A percentile compares a stretch with the other conserved stretches of the same genome.
phyloP scores from a whole-genome alignment of 2,329 filamentous ascomycete genomes.

The Pochonia chlamydosporia region DNA sequence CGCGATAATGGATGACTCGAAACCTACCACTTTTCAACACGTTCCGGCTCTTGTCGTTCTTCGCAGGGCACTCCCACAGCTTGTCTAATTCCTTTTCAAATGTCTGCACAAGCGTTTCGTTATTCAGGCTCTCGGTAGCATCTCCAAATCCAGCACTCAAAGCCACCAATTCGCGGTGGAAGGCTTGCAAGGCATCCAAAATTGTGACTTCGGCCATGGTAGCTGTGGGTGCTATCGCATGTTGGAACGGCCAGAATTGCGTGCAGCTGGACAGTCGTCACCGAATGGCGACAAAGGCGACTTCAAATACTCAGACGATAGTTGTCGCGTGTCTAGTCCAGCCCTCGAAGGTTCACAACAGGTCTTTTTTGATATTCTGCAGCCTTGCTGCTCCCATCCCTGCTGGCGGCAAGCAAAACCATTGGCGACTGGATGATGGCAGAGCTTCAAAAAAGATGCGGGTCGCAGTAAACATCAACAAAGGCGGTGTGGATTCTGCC shows the following conservation, averaged over 20 bases:
- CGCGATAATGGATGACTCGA: background rate
- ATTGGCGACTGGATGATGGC: constrained; percentile 12
- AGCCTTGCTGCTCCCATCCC: constrained; percentile 24
- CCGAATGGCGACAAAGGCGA: constrained; percentile 1
- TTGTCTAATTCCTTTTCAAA: constrained; percentile 67
- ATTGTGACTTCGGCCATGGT: constrained; percentile 69
- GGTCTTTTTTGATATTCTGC: constrained; percentile 20
- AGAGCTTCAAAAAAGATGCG: constrained; percentile 16
- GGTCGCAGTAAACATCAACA: constrained; percentile 20
- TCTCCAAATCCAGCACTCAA: constrained; percentile 62
- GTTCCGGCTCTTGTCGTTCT: constrained; percentile 70
- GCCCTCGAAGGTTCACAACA: constrained; percentile 2
- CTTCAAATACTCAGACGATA: background rate
- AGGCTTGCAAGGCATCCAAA: constrained; percentile 71
- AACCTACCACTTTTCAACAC: constrained; percentile 59
- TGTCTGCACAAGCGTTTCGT: constrained; percentile 63
- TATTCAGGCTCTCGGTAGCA: constrained; percentile 60
- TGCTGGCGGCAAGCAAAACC: constrained; percentile 11
- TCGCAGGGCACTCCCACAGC: constrained; percentile 68
- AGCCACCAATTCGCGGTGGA: constrained; percentile 79
- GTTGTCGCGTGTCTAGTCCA: constrained; percentile 13
- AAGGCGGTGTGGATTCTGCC: constrained; percentile 32
- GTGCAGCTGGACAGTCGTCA: background rate
- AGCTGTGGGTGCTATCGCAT: constrained; percentile 41
- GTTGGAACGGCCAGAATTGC: constrained; percentile 15